Evolutionary conservation across 2,329 filamentous ascomycete genomes (phyloP).

Genomic region (Knufia fluminis): DNA sequence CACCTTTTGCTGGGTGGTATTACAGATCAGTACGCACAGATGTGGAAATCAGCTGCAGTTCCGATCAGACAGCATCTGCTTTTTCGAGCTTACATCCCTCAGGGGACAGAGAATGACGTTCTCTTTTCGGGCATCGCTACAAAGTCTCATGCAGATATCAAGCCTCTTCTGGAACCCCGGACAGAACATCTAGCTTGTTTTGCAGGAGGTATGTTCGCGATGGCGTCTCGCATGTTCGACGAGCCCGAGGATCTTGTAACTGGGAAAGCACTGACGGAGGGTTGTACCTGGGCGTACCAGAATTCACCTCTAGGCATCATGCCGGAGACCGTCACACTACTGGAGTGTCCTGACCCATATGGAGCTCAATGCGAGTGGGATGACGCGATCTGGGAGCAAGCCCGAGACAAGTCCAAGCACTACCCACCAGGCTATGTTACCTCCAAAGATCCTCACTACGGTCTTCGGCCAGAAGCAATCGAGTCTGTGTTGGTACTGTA

Average conservation of each 20-base stretch:
- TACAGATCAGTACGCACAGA: too few species aligned
- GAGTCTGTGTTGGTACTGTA: constrained; percentile 87
- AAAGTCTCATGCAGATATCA: constrained; percentile 12
- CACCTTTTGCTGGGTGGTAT: too few species aligned
- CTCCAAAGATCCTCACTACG: constrained; percentile 16
- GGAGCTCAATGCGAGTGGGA: constrained; percentile 33
- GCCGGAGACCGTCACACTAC: constrained; percentile 40
- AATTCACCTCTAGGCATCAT: constrained; percentile 43
- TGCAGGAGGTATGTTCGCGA: constrained; percentile 46
- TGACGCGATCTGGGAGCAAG: constrained; percentile 25
- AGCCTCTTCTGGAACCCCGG: constrained; percentile 31
- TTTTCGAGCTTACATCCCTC: constrained; percentile 35
- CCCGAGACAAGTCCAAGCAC: constrained; percentile 14
- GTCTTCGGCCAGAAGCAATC: constrained; percentile 66
- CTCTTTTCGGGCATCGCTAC: too few species aligned
- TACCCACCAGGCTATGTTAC: constrained; percentile 19
- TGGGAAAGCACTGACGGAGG: constrained; percentile 43
- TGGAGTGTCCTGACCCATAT: constrained; percentile 34
- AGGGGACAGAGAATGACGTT: constrained; percentile 36
- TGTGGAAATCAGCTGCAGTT: too few species aligned
- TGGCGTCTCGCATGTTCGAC: constrained; percentile 45
- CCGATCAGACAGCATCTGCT: too few species aligned
- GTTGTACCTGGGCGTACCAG: constrained; percentile 48
- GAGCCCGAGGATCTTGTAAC: constrained; percentile 40
- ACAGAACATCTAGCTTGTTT: constrained; percentile 47